Percentiles rank a stretch among this genome's conserved stretches.
Evolutionary conservation across 805 yeast genomes (phyloP).

Genomic region (Nakazawaea siamensis): DNA sequence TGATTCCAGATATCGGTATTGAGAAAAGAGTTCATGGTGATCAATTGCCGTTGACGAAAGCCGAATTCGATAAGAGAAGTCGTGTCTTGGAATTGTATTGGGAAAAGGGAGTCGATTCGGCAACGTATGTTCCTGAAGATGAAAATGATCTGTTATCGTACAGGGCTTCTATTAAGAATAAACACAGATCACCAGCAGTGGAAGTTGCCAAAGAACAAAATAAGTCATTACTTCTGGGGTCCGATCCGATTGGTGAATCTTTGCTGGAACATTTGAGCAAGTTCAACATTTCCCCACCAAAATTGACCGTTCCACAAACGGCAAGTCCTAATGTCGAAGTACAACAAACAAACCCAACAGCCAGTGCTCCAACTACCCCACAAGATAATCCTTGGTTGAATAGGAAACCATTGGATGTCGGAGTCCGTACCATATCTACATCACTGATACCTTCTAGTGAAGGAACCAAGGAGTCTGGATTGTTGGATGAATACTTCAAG

Average conservation of each 20-base stretch:
- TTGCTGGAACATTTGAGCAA: conserved; percentile 39
- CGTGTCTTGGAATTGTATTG: conserved; percentile 77
- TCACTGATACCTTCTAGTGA: conserved; percentile 3
- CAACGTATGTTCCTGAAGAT: conserved; percentile 86
- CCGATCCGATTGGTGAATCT: conserved; percentile 27
- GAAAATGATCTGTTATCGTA: conserved; percentile 73
- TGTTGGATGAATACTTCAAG: conserved; percentile 50
- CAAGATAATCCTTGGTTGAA: neutral
- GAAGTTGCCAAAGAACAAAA: conserved; percentile 61
- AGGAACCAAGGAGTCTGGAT: conserved; percentile 18
- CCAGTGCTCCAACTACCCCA: conserved; percentile 3
- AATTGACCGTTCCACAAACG: conserved; percentile 21
- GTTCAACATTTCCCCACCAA: conserved; percentile 45
- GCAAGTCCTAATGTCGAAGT: neutral
- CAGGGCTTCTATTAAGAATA: conserved; percentile 70
- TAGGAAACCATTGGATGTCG: neutral
- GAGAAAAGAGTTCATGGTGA: conserved; percentile 97
- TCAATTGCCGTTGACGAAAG: conserved; percentile 85
- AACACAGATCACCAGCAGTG: conserved; percentile 60
- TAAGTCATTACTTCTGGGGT: conserved; percentile 24
- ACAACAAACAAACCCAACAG: neutral
- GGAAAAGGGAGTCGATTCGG: conserved; percentile 90
- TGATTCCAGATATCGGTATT: conserved; percentile 87
- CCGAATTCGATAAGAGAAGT: conserved; percentile 72
- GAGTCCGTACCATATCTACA: conserved; percentile 6